phyloP scores from a whole-genome alignment of 305 asterid species.

The Solanum hybrid region DNA sequence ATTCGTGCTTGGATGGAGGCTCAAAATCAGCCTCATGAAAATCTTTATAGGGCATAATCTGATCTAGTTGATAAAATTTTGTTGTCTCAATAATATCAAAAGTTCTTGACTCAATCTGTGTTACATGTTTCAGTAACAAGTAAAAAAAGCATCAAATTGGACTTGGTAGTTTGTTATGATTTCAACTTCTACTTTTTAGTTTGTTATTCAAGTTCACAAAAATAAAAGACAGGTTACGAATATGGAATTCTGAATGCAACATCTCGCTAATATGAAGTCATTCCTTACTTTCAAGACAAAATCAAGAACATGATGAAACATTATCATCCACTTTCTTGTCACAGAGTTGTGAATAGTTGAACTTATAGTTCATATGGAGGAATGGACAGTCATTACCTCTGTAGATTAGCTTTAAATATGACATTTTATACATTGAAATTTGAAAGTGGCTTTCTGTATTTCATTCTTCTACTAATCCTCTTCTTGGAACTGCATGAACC shows the following conservation, averaged over 20 bases:
- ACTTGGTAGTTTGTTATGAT: neutral
- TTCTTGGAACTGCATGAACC: conserved; percentile 20
- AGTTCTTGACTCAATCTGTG: neutral
- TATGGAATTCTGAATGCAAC: neutral
- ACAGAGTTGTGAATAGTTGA: neutral
- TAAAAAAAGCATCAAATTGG: neutral
- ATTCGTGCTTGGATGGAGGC: neutral
- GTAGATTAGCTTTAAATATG: neutral
- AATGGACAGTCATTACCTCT: neutral
- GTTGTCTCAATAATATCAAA: neutral
- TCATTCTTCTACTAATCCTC: neutral
- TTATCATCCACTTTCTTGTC: neutral
- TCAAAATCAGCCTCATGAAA: neutral
- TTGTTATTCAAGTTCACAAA: neutral
- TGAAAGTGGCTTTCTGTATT: neutral
- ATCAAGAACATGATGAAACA: neutral
- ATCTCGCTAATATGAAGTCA: neutral
- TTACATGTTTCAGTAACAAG: neutral
- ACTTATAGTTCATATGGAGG: neutral
- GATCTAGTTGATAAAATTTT: neutral
- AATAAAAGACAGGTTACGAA: neutral
- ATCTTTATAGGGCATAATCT: neutral
- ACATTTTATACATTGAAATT: neutral
- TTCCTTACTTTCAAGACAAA: neutral
- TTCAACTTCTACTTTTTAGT: neutral